phyloP scores from a whole-genome alignment of 2,329 filamentous ascomycete genomes.

The Sordariomycetes sp. region DNA sequence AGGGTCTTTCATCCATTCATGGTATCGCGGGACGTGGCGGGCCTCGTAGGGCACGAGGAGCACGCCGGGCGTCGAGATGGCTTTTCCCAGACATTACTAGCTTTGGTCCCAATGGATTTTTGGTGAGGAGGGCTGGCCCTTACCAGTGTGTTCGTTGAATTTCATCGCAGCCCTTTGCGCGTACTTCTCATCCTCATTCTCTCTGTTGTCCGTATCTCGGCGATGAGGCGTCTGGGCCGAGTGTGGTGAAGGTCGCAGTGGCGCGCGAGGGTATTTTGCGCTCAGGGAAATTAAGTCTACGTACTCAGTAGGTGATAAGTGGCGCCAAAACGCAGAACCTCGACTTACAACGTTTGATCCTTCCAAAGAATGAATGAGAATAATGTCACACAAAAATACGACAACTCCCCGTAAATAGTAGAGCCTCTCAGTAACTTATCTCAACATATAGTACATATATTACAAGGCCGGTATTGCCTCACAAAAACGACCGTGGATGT shows the following conservation, averaged over 20 bases:
- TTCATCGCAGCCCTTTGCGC: neutral
- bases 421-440: too few relatives aligned
- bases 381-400: too few relatives aligned
- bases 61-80: slow-evolving; percentile 52
- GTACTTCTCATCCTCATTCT: neutral
- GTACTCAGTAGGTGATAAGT: too few relatives aligned
- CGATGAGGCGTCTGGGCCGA: too few relatives aligned
- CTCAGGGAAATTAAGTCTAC: too few relatives aligned
- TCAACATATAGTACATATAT: neutral
- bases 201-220: neutral
- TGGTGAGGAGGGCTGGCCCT: neutral
- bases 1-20: slow-evolving; percentile 84
- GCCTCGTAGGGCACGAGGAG: slow-evolving; percentile 76
- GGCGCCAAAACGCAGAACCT: too few relatives aligned
- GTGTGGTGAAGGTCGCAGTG: too few relatives aligned
- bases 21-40: slow-evolving; percentile 74
- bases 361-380: too few relatives aligned
- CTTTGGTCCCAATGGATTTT: neutral
- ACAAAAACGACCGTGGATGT: neutral
- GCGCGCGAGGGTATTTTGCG: too few relatives aligned
- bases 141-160: slow-evolving; percentile 3
- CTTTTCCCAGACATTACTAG: slow-evolving; percentile 27
- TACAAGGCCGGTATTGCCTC: neutral
- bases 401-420: too few relatives aligned
- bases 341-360: too few relatives aligned